Evolutionary conservation across 306 rosid species (phyloP).

Genomic region (Quercus berberidifolia): DNA sequence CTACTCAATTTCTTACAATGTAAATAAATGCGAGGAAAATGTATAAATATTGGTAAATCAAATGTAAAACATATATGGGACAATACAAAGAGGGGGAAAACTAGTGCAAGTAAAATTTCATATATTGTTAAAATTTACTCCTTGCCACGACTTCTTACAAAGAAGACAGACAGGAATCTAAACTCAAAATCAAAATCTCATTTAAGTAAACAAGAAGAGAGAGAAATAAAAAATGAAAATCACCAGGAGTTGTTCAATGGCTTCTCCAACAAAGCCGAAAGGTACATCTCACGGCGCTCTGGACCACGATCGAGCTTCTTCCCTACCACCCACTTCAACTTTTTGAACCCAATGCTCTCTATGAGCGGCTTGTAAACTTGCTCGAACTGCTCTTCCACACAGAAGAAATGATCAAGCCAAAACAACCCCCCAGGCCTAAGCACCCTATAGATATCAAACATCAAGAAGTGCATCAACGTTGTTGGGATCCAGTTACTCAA

Average conservation of each 20-base stretch:
- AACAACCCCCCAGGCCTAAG: slow-evolving; percentile 50
- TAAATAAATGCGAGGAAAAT: neutral
- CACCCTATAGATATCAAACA: slow-evolving; percentile 38
- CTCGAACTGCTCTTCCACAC: slow-evolving; percentile 31
- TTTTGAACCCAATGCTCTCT: slow-evolving; percentile 39
- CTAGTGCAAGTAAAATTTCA: neutral
- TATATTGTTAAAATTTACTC: neutral
- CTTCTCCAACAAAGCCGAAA: slow-evolving; percentile 49
- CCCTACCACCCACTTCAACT: slow-evolving; percentile 43
- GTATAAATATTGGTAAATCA: neutral
- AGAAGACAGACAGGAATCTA: neutral
- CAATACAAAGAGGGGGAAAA: neutral
- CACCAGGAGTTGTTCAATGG: slow-evolving; percentile 35
- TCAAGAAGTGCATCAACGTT: slow-evolving; percentile 23
- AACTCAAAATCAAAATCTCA: neutral
- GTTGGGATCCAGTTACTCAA: slow-evolving; percentile 39
- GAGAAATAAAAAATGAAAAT: neutral
- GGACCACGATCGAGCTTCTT: slow-evolving; percentile 42
- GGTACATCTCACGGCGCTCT: slow-evolving; percentile 33
- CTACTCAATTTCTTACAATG: too few relatives aligned
- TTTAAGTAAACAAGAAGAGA: neutral
- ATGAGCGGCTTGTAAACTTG: slow-evolving; percentile 37
- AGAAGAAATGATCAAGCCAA: slow-evolving; percentile 53
- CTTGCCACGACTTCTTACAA: neutral
- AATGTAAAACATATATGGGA: neutral